A percentile compares a stretch with the other conserved stretches of the same genome.
Conservation (phyloP, 805 yeast species). For the Cyberlindnera mrakii region DNA sequence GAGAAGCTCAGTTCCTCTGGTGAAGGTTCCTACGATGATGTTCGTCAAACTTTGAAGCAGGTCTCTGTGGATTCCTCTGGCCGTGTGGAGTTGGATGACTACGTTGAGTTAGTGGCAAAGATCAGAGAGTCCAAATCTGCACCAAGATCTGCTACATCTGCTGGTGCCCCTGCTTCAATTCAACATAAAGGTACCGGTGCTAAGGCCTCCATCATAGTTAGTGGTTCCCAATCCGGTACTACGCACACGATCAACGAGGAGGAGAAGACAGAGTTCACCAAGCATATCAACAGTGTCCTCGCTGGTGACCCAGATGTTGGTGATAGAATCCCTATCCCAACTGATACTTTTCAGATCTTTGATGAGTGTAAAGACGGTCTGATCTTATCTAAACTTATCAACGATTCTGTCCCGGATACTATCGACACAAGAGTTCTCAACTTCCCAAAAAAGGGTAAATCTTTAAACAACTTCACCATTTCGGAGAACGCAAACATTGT, state of each 20-base stretch:
- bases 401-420: conserved; percentile 97
- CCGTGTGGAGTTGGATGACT: conserved; percentile 93
- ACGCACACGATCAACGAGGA: conserved; percentile 96
- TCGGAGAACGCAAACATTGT: conserved; percentile 96
- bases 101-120: conserved; percentile 77
- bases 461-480: conserved; percentile 89
- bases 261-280: conserved; percentile 91
- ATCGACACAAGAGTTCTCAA: conserved; percentile 96
- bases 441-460: conserved; percentile 73
- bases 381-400: conserved; percentile 85
- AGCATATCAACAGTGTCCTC: conserved; percentile 89
- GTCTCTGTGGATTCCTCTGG: conserved; percentile 96
- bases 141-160: conserved; percentile 26
- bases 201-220: conserved; percentile 73
- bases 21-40: conserved; percentile 80
- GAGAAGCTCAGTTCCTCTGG: conserved; percentile 78
- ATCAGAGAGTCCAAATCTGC: conserved; percentile 48
- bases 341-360: conserved; percentile 90
- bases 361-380: conserved; percentile 97
- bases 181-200: conserved; percentile 49
- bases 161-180: conserved; percentile 22
- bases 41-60: conserved; percentile 86
- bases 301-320: conserved; percentile 88
- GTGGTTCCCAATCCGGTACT: conserved; percentile 85
- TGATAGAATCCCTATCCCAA: conserved; percentile 79